These are phyloP conservation scores for Ilex paraguariensis DNA, from an alignment of 305 asterid species.

Conservation along the genomic window DNA sequence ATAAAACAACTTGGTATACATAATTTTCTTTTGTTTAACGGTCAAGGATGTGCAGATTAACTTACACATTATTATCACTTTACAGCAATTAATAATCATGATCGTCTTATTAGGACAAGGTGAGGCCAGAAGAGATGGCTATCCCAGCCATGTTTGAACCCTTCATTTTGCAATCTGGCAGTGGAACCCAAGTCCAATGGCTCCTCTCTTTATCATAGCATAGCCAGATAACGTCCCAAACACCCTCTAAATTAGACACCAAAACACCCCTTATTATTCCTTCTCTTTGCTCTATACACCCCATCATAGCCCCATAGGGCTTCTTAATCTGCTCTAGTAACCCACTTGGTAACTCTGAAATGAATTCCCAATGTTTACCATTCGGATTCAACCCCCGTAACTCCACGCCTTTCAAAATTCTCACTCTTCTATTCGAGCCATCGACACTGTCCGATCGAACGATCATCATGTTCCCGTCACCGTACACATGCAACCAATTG, in stretches of 20 bases:
- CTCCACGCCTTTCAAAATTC: constrained; percentile 24
- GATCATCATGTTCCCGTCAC: constrained; percentile 35
- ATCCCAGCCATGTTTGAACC: constrained; percentile 43
- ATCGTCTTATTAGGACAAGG: constrained; percentile 3
- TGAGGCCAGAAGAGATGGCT: constrained; percentile 29
- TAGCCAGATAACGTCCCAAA: constrained; percentile 40
- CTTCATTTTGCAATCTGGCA: constrained; percentile 35
- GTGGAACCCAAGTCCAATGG: constrained; percentile 23
- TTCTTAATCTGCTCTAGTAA: constrained; percentile 25
- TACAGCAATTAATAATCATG: too few relatives aligned
- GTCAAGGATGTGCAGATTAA: too few relatives aligned
- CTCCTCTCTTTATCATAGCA: constrained; percentile 12
- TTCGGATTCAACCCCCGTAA: constrained; percentile 31
- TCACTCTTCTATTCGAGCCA: constrained; percentile 6
- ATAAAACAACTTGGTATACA: too few relatives aligned
- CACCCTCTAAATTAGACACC: constrained; percentile 39
- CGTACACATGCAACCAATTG: constrained; percentile 33
- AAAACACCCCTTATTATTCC: constrained; percentile 24
- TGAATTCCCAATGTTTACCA: constrained; percentile 33
- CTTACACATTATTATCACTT: too few relatives aligned
- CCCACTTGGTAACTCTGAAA: constrained; percentile 26
- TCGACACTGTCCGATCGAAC: constrained; percentile 13
- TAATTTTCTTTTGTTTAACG: too few relatives aligned
- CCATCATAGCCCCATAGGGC: constrained; percentile 45
- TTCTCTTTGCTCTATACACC: constrained; percentile 27